Evolutionary conservation across 257 asterid genomes (phyloP).

Genomic region (Forsythia suspensa): DNA sequence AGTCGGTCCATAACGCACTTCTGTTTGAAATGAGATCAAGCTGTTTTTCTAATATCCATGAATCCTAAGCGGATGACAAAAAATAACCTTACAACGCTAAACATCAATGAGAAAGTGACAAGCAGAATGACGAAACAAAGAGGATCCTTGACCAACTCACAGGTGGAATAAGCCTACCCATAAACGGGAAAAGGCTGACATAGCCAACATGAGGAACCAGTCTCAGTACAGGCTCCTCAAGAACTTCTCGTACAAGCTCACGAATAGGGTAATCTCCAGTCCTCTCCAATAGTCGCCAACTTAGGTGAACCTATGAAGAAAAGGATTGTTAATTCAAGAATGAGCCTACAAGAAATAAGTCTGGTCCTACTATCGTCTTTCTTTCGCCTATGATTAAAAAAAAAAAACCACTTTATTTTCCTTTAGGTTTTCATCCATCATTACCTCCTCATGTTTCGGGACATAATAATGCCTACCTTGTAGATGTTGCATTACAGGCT

Average conservation of each 20-base stretch:
- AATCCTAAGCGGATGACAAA: constrained; percentile 43
- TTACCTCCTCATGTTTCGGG: background rate
- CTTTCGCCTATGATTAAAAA: background rate
- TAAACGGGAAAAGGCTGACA: constrained; percentile 93
- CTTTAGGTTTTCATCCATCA: background rate
- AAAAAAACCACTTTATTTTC: background rate
- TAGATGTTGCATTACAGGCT: background rate
- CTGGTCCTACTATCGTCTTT: background rate
- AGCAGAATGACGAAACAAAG: background rate
- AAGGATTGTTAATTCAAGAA: constrained; percentile 13
- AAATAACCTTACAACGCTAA: background rate
- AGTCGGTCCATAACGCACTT: constrained; percentile 81
- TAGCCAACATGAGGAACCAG: constrained; percentile 96
- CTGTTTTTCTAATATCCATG: constrained; percentile 80
- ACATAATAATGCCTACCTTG: background rate
- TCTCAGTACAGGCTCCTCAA: constrained; percentile 69
- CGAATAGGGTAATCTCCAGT: constrained; percentile 60
- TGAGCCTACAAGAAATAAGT: background rate
- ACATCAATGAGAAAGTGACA: background rate
- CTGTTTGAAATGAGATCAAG: constrained; percentile 81
- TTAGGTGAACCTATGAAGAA: constrained; percentile 67
- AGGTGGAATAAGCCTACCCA: constrained; percentile 90
- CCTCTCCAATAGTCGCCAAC: constrained; percentile 62
- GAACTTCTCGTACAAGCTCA: constrained; percentile 73
- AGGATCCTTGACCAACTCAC: constrained; percentile 55